Evolutionary conservation across 192 early-diverging fungal genomes (phyloP).

Genomic region (Backusella psychrophila): DNA sequence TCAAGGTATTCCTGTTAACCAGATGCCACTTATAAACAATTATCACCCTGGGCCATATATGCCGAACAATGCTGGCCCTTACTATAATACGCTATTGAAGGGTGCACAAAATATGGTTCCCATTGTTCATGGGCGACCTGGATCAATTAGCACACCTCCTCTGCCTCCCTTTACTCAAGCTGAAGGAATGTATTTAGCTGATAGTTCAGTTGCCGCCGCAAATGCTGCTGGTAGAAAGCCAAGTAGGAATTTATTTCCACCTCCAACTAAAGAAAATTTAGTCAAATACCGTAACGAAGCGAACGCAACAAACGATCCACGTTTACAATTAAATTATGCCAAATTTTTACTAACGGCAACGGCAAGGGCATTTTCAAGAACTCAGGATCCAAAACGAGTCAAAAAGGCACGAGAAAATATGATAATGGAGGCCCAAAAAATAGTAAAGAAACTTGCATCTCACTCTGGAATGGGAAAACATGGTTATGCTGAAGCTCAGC

Average conservation of each 20-base stretch:
- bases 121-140: background rate
- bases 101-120: background rate
- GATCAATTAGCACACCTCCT: background rate
- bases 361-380: conserved; percentile 56
- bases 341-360: conserved; percentile 81
- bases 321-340: conserved; percentile 81
- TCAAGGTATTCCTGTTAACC: background rate
- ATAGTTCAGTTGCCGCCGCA: conserved; percentile 26
- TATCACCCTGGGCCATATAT: background rate
- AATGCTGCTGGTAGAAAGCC: conserved; percentile 8
- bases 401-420: conserved; percentile 72
- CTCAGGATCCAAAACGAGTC: conserved; percentile 60
- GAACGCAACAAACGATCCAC: conserved; percentile 66
- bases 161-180: background rate
- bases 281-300: conserved; percentile 42
- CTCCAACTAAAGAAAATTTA: conserved; percentile 41
- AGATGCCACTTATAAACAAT: background rate
- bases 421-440: conserved; percentile 82
- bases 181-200: conserved; percentile 20
- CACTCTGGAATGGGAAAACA: conserved; percentile 67
- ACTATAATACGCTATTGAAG: background rate
- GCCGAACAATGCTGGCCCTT: background rate
- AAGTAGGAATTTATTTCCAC: conserved; percentile 22
- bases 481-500: conserved; percentile 87
- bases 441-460: conserved; percentile 81